Percentiles rank a stretch among this genome's conserved stretches.
Evolutionary conservation across 345 rosid species (phyloP).

Genomic region (Clarkia xantiana): DNA sequence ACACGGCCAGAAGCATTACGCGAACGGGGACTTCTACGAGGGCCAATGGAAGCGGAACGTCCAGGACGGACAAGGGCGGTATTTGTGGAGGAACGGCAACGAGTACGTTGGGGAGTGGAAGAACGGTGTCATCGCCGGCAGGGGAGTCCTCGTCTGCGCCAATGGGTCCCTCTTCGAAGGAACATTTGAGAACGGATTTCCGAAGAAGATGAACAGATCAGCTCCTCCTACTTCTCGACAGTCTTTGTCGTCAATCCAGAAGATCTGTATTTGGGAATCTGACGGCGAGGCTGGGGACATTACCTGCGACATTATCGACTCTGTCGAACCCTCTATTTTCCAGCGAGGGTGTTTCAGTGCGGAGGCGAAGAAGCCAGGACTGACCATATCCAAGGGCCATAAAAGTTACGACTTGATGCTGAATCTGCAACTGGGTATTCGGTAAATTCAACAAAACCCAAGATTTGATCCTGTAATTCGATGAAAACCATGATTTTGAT

Average conservation of each 20-base stretch:
- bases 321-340: slow-evolving; percentile 56
- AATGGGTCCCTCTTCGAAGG: slow-evolving; percentile 80
- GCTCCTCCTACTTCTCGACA: no score
- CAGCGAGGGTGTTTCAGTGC: slow-evolving; percentile 58
- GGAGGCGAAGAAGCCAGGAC: slow-evolving; percentile 77
- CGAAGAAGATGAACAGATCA: no score
- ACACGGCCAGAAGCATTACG: slow-evolving; percentile 55
- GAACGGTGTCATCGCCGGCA: slow-evolving; percentile 67
- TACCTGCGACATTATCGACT: slow-evolving; percentile 77
- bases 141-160: slow-evolving; percentile 57
- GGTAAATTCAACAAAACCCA: slow-evolving; percentile 23
- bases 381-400: slow-evolving; percentile 81
- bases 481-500: neutral
- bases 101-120: slow-evolving; percentile 83
- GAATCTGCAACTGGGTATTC: slow-evolving; percentile 85
- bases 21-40: slow-evolving; percentile 70
- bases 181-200: slow-evolving; percentile 33
- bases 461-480: slow-evolving; percentile 2
- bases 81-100: slow-evolving; percentile 77
- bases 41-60: slow-evolving; percentile 77
- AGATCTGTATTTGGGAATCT: slow-evolving; percentile 92
- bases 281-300: slow-evolving; percentile 98
- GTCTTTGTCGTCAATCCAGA: slow-evolving; percentile 27
- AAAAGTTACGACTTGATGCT: slow-evolving; percentile 91
- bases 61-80: slow-evolving; percentile 77